These are phyloP conservation scores for Suillus weaverae DNA, from an alignment of 768 basidiomycete species.

Conservation along the genomic window DNA sequence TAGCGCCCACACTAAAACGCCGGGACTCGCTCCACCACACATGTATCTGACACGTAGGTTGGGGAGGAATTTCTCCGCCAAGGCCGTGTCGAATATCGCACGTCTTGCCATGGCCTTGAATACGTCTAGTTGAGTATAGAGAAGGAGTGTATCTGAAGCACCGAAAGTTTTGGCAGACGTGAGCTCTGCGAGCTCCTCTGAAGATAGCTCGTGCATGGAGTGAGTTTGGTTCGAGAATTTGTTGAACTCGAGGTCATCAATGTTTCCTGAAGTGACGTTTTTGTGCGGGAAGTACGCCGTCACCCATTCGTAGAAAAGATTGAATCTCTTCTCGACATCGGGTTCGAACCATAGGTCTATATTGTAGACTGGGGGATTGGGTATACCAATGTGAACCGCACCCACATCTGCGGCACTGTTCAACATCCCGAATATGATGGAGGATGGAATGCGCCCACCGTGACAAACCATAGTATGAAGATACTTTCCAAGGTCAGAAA, in stretches of 20 bases:
- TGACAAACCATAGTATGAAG: slow-evolving; percentile 8
- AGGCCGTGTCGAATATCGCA: slow-evolving; percentile 6
- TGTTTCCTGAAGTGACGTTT: not conserved
- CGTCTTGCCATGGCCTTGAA: not conserved
- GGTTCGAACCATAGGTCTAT: not conserved
- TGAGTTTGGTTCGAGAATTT: not conserved
- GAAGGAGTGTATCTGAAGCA: not conserved
- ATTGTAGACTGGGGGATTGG: not conserved
- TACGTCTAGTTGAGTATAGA: not conserved
- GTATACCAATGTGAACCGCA: not conserved
- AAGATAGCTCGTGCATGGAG: slow-evolving; percentile 5
- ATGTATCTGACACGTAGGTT: slow-evolving; percentile 5
- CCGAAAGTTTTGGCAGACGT: slow-evolving; percentile 3
- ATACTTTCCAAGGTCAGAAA: slow-evolving; percentile 1
- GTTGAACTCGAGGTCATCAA: slow-evolving; percentile 8
- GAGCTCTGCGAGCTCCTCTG: slow-evolving; percentile 5
- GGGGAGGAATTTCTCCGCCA: slow-evolving; percentile 10
- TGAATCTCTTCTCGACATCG: not conserved
- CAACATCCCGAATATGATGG: not conserved
- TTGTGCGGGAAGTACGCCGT: slow-evolving; percentile 1
- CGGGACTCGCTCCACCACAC: slow-evolving; percentile 1
- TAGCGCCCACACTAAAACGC: not conserved
- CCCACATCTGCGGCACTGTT: not conserved
- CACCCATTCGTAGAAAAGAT: slow-evolving; percentile 6
- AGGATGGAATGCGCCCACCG: not conserved